Evolutionary conservation across 768 basidiomycete species (phyloP), one percentile per base, ranked within the genome.

Genomic region (Amyloporia xantha): DNA sequence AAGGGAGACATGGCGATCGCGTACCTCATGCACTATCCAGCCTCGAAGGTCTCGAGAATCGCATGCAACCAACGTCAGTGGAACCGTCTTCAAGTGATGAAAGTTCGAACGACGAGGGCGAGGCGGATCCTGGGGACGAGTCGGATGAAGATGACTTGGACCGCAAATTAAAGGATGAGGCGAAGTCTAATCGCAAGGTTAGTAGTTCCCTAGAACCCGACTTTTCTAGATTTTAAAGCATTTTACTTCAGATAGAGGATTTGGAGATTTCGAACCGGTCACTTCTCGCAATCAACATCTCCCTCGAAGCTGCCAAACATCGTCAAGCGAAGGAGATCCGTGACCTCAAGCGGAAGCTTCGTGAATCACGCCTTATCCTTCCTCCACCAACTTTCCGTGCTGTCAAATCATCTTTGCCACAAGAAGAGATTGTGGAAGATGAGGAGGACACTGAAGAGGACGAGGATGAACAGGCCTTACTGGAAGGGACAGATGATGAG

Each of bases 191-290:
- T 63, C 80, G 89, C 50, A 92, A 92, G 82, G 89, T 90, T 53
- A 25, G 65, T 59, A 41, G 15, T 17, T 17, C 42, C 51, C 38
- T 19, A 28, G 24, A 26, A 45, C 28, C 24, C 47, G 52, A 7
- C 30, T 36, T 26, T 58, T 44, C 11, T 47, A 26, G n/a, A 20
- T 21, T n/a, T 7, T 2, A 15, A 10, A 12, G 13, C 30, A 13
- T 53, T 11, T 23, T 44, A 9, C 17, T 21, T 13, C 52, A 95
- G 92, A 94, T 95, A 50, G 88, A 86, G 11, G 91, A 95, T 68
- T 73, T 95, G 10, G 89, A 94, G 66, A 95, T 95, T 59, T 85
- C 89, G 5, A 94, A 91, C 64, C 76, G 79, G 27, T 95, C 91
- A 1, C 74, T 95, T 15, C 73, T 94, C 40, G 79, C 81, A 1